Conservation (phyloP, 2,329 filamentous ascomycete species). For the Spiromastix sp. region DNA sequence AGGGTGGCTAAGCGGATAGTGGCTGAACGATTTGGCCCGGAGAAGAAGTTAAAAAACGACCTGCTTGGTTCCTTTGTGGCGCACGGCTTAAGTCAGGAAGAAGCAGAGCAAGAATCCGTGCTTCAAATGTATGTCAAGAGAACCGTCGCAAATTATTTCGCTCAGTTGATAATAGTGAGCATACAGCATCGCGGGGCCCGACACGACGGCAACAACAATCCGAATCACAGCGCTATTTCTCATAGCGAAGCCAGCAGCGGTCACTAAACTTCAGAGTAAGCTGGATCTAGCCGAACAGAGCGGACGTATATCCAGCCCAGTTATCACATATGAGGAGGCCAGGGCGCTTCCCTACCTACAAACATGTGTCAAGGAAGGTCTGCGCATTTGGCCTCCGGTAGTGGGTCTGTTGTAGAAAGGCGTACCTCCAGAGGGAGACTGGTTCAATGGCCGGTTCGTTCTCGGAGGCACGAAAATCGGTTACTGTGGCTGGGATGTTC, state of each 20-base stretch:
- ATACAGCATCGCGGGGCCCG: constrained; percentile 13
- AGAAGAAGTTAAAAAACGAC: constrained; percentile 12
- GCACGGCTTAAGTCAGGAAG: constrained; percentile 15
- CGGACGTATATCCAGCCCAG: constrained; percentile 6
- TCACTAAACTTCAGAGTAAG: constrained; percentile 13
- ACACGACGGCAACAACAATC: constrained; percentile 14
- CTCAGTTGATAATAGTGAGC: background rate
- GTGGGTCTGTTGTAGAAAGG: constrained; percentile 26
- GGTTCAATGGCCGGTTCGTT: constrained; percentile 31
- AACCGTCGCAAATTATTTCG: background rate
- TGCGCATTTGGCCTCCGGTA: constrained; percentile 25
- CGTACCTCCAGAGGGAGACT: constrained; percentile 29
- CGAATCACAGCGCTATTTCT: constrained; percentile 10
- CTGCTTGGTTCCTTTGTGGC: constrained; percentile 22
- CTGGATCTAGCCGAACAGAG: constrained; percentile 11
- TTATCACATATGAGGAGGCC: constrained; percentile 11
- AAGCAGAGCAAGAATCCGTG: constrained; percentile 4
- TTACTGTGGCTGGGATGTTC: constrained; percentile 32
- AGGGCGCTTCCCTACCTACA: constrained; percentile 17
- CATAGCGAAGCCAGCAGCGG: constrained; percentile 9
- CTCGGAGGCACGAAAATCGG: constrained; percentile 39
- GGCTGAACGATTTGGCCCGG: constrained; percentile 13
- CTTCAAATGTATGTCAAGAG: constrained; percentile 7
- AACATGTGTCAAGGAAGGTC: constrained; percentile 18
- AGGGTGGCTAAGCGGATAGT: constrained; percentile 12